A percentile compares a stretch with the other conserved stretches of the same genome.
Evolutionary conservation across 345 rosid genomes (phyloP).

Genomic region (Citrus reticulata): DNA sequence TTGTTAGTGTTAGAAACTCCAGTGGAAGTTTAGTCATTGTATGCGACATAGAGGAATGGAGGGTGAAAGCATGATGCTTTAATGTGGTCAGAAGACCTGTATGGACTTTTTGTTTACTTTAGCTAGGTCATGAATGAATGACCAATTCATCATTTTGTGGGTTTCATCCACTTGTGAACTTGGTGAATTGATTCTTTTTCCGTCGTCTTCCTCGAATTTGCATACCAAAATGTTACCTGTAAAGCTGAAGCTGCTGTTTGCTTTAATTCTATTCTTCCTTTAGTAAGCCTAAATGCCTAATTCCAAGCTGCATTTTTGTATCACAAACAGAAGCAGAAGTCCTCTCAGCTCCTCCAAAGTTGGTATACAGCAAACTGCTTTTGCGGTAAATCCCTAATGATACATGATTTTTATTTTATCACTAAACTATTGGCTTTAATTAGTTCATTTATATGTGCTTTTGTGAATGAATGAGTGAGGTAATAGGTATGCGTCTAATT

Average conservation of each 20-base stretch:
- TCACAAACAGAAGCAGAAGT: conserved; percentile 80
- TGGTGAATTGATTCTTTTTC: not conserved
- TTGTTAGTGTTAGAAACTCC: not conserved
- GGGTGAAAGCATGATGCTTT: not conserved
- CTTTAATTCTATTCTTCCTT: not conserved
- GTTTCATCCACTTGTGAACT: not conserved
- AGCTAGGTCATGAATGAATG: not conserved
- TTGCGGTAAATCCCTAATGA: conserved; percentile 51
- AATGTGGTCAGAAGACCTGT: not conserved
- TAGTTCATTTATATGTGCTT: not conserved
- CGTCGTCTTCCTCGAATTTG: not conserved
- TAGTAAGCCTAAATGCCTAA: not conserved
- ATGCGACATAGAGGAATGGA: not conserved
- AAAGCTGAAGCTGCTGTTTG: not conserved
- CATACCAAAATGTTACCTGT: not conserved
- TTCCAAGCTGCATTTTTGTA: conserved; percentile 6
- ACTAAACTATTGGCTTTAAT: not conserved
- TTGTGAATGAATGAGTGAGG: not conserved
- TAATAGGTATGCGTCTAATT: conserved; percentile 5
- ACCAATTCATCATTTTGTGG: not conserved
- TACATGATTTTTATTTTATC: not conserved
- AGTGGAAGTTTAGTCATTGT: not conserved
- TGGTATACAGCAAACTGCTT: conserved; percentile 92
- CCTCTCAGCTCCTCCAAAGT: conserved; percentile 94
- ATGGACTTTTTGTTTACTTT: not conserved